Percentiles rank a stretch among this genome's conserved stretches.
Evolutionary conservation across 768 basidiomycete species (phyloP).

Genomic region (Suillus americanus): DNA sequence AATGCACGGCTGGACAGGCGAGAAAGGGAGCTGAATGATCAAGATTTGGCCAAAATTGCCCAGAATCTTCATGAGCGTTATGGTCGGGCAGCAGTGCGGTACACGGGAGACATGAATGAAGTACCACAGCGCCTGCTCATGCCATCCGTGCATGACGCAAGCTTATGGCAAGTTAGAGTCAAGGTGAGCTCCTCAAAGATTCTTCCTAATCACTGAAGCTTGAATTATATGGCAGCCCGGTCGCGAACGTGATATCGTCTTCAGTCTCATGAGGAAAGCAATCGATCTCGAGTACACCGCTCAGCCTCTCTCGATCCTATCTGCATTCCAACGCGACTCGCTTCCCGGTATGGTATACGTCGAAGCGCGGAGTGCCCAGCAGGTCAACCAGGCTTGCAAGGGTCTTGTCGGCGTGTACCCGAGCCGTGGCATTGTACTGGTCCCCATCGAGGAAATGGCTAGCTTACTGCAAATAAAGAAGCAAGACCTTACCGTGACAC

Average conservation of each 20-base stretch:
- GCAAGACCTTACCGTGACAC: slow-evolving; percentile 79
- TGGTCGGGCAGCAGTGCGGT: slow-evolving; percentile 64
- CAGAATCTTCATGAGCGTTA: slow-evolving; percentile 80
- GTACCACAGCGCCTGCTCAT: slow-evolving; percentile 92
- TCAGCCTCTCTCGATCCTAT: slow-evolving; percentile 80
- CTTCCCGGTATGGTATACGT: slow-evolving; percentile 96
- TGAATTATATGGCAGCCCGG: slow-evolving; percentile 58
- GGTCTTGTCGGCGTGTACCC: slow-evolving; percentile 94
- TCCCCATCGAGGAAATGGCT: slow-evolving; percentile 98
- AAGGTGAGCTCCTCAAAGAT: slow-evolving; percentile 53
- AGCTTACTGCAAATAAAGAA: slow-evolving; percentile 94
- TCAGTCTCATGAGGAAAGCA: slow-evolving; percentile 93
- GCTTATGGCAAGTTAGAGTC: slow-evolving; percentile 92
- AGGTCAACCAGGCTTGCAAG: slow-evolving; percentile 80
- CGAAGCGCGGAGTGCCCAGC: slow-evolving; percentile 85
- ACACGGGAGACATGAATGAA: slow-evolving; percentile 90
- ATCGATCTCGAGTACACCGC: slow-evolving; percentile 79
- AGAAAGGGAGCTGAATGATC: slow-evolving; percentile 71
- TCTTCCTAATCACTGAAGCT: not conserved
- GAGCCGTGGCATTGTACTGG: slow-evolving; percentile 76
- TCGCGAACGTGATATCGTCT: slow-evolving; percentile 89
- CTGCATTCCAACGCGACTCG: slow-evolving; percentile 95
- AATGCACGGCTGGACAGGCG: slow-evolving; percentile 73
- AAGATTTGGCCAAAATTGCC: slow-evolving; percentile 83
- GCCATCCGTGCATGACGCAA: slow-evolving; percentile 96